Evolutionary conservation across 441 rosid genomes (phyloP).

Genomic region (Populus hybrid): DNA sequence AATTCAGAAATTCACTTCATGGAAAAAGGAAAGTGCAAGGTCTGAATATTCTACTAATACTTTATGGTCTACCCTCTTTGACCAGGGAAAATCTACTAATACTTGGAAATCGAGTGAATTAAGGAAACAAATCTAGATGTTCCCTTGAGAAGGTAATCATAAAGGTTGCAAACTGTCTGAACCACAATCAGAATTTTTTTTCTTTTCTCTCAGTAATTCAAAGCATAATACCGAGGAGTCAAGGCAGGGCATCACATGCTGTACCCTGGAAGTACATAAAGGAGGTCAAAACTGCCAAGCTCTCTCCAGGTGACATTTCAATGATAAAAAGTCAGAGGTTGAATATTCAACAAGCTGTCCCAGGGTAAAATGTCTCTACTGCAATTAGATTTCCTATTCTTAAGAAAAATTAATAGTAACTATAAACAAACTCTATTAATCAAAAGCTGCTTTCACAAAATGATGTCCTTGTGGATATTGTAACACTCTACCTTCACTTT

Average conservation of each 20-base stretch:
- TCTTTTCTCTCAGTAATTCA: not conserved
- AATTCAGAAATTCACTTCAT: not conserved
- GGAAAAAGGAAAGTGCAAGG: not conserved
- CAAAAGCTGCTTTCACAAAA: not conserved
- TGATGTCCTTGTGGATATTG: not conserved
- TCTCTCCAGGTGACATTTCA: conserved; percentile 1
- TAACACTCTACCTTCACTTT: conserved; percentile 47
- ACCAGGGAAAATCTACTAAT: too few relatives aligned
- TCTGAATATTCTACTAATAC: not conserved
- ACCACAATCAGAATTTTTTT: not conserved
- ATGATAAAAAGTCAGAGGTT: too few relatives aligned
- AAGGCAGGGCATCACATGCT: not conserved
- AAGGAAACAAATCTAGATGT: too few relatives aligned
- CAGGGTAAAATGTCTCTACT: too few relatives aligned
- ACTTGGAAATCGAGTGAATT: too few relatives aligned
- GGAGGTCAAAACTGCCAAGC: not conserved
- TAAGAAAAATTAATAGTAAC: not conserved
- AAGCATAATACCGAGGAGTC: not conserved
- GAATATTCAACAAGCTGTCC: too few relatives aligned
- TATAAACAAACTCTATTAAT: not conserved
- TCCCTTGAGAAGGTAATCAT: not conserved
- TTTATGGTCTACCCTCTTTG: not conserved
- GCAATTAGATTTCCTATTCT: not conserved
- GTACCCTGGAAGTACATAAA: not conserved
- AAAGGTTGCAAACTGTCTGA: not conserved